Evolutionary conservation across 1,139 yeast species (phyloP).

Genomic region (Candida buenavistaensis): DNA sequence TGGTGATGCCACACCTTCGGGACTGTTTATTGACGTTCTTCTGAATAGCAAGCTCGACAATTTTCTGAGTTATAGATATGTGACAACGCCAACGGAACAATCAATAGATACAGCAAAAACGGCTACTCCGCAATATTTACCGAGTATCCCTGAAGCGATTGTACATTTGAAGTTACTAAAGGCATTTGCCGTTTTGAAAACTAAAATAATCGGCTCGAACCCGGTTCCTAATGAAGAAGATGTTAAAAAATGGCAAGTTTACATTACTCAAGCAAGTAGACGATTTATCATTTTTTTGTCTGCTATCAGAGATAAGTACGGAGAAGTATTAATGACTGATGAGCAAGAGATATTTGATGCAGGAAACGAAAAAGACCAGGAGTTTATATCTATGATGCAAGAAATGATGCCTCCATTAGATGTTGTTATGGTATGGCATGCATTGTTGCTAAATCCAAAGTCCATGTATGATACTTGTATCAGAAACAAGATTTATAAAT

Average conservation of each 20-base stretch:
- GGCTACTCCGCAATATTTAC: not conserved
- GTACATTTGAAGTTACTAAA: constrained; percentile 33
- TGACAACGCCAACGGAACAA: not conserved
- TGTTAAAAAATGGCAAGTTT: constrained; percentile 31
- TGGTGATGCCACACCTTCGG: not conserved
- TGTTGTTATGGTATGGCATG: constrained; percentile 42
- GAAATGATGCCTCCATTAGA: constrained; percentile 32
- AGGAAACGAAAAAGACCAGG: constrained; percentile 3
- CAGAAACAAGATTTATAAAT: constrained; percentile 22
- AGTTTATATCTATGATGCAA: constrained; percentile 2
- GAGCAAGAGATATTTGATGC: constrained; percentile 5
- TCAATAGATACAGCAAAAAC: not conserved
- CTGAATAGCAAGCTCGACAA: constrained; percentile 1
- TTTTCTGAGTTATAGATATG: constrained; percentile 5
- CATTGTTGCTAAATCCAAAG: constrained; percentile 18
- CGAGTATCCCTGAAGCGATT: constrained; percentile 10
- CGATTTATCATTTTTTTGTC: constrained; percentile 29
- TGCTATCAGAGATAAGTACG: constrained; percentile 14
- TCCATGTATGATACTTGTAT: constrained; percentile 28
- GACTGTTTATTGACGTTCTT: not conserved
- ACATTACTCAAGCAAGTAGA: constrained; percentile 28
- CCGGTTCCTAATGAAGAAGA: constrained; percentile 9
- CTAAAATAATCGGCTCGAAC: constrained; percentile 13
- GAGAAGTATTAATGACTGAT: not conserved
- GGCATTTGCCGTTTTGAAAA: constrained; percentile 26